Base-by-base conservation (phyloP, 257 asterid genomes). In the Nicotiana benthamiana region DNA sequence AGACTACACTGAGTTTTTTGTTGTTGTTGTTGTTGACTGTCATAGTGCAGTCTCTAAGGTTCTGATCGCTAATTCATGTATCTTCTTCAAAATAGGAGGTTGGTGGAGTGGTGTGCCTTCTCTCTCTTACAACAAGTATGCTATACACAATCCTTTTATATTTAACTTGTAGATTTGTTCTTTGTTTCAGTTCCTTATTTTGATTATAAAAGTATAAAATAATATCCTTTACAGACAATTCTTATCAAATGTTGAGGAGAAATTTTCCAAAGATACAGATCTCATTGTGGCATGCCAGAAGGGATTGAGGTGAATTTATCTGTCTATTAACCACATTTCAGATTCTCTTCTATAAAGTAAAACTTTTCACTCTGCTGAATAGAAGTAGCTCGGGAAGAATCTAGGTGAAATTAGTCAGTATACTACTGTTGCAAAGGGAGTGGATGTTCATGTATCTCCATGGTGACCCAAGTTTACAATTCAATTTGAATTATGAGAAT, bases 81-180 rank as follows among this genome's bases (percentile, higher is more conserved):
- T 46, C 30, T 46, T 72, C 61, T 82, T 68, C 63, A 20, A 27
- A 79, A 43, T 82, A 95, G 99, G 99, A 72, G 99, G 98, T 82
- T 93, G 98, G 99, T 95, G 99, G 99, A 93, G 97, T 84, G 99
- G 99, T 27, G 84, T 90, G 83, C 98, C 99, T 60, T 84, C 94
- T 63, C 82, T 95, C 82, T 86, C 97, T 76, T 89, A 81, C 84
- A 84, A 93, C 66, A 89, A 83, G 99, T 93, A 87, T 78, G 88
- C 74, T 84, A 51, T 81, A 16, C 9, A 65, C 64, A 79, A 62
- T 32, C 22, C 34, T 60, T 75, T 79, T 67, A 57, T 51, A 43
- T 57, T 68, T 56, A 34, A 46, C 67, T 20, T 59, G 51, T 10
- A 75, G 13, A 40, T 30, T 56, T 81, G 6, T 63, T 51, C 26